A percentile compares a stretch with the other conserved stretches of the same genome.
Conservation (phyloP, 2,329 filamentous ascomycete species). For the Ceratocystis destructans region DNA sequence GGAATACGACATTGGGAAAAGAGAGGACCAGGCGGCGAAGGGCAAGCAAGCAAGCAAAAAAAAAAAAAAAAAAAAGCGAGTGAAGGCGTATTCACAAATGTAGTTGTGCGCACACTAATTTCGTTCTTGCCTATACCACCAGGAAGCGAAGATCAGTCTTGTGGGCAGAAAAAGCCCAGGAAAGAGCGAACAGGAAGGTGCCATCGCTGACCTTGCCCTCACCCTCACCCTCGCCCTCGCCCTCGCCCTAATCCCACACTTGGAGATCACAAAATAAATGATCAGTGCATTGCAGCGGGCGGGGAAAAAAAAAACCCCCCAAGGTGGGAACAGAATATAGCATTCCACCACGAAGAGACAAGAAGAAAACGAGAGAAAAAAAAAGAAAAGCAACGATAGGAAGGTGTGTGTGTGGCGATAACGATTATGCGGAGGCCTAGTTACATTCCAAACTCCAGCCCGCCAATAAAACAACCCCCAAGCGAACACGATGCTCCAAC, state of each 20-base stretch:
- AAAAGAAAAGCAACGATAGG: neutral
- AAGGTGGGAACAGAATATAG: too few species aligned
- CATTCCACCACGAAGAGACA: neutral
- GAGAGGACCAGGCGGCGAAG: neutral
- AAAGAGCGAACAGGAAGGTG: neutral
- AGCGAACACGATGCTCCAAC: neutral
- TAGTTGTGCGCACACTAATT: too few species aligned
- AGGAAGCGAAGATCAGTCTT: too few species aligned
- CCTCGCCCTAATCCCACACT: neutral
- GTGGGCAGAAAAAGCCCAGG: too few species aligned
- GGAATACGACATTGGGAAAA: neutral
- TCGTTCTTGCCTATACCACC: too few species aligned
- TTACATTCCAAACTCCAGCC: neutral
- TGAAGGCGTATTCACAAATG: too few species aligned
- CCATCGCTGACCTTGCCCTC: neutral
- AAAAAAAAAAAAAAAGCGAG: neutral
- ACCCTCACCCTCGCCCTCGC: neutral
- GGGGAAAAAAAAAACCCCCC: neutral
- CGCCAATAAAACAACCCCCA: neutral
- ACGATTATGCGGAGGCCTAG: neutral
- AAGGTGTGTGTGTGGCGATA: neutral
- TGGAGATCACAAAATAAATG: neutral
- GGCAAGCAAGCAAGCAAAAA: neutral
- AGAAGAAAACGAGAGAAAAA: neutral
- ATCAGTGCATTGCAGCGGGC: neutral